Evolutionary conservation across 148 eudicot genomes (phyloP), one percentile per base, ranked within the genome.

Genomic region (Selenicereus undatus): DNA sequence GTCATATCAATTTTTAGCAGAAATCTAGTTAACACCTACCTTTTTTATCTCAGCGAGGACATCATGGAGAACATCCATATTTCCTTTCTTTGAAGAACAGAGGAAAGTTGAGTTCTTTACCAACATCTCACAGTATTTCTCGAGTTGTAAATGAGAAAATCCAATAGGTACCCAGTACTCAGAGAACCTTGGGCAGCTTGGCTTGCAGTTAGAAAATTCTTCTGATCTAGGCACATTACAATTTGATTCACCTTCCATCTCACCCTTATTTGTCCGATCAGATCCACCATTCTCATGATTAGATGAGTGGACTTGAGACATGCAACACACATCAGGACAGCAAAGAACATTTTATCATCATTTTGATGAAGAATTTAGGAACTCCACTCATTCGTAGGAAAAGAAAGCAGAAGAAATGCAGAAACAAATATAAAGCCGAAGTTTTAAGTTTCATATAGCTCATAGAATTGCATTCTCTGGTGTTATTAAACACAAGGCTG

Each of bases 121-220:
- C 54, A 95, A 83, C 68, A 85, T 88, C 74, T 85, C 84, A 76
- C 96, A 95, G 77, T 95, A 95, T 81, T 90, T 91, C 88, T 95
- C 98, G 79, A 95, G 97, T 85, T 95, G 98, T 81, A 89, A 86
- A 87, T 90, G 80, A 54, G 98, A 91, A 66, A 91, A 74, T 70
- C 80, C 85, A 54, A 83, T 91, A 75, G 97, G 98, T 75, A 95
- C 91, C 97, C 92, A 95, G 81, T 89, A 95, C 84, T 95, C 98
- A 14, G 78, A 35, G 71, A 87, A 89, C 81, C 77, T 90, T 51
- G 89, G 85, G 71, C 83, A 80, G 29, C 84, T 88, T 29, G 79
- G 48, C 72, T 76, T 86, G 88, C 86, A 74, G 35, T 85, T 80
- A 81, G 39, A 54, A n/a, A 12, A 35, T 54, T 77, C 78, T 27